Percentiles rank a stretch among this genome's conserved stretches.
Evolutionary conservation across 1,284 basidiomycete genomes (phyloP).

Genomic region (Boletus semigastroideus): DNA sequence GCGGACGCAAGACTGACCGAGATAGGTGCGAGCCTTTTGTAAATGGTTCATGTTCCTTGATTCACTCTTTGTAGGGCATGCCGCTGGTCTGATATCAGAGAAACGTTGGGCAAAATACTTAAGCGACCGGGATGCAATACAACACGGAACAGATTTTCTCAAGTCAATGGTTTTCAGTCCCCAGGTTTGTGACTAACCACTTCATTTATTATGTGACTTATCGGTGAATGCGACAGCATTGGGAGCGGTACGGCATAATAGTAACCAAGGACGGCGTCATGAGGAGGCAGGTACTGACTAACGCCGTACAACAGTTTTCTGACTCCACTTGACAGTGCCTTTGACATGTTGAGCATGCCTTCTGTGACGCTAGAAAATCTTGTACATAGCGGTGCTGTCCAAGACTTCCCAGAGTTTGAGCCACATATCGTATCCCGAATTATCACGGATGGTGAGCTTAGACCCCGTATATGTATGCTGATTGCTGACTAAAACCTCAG

Average conservation of each 20-base stretch:
- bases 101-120: slow-evolving; percentile 60
- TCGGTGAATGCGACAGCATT: slow-evolving; percentile 42
- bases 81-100: slow-evolving; percentile 61
- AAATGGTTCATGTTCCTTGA: background rate
- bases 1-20: slow-evolving; percentile 81
- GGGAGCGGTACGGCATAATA: slow-evolving; percentile 55
- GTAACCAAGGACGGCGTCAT: slow-evolving; percentile 60
- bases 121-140: slow-evolving; percentile 49
- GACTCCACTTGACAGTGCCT: slow-evolving; percentile 50
- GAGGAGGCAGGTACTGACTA: slow-evolving; percentile 47
- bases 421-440: slow-evolving; percentile 58
- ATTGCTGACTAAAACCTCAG: slow-evolving; percentile 12
- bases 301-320: background rate
- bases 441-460: slow-evolving; percentile 62
- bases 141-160: slow-evolving; percentile 50
- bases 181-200: slow-evolving; percentile 42
- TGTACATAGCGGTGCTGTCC: slow-evolving; percentile 42
- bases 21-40: slow-evolving; percentile 46
- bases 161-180: slow-evolving; percentile 53
- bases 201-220: background rate
- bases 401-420: slow-evolving; percentile 53
- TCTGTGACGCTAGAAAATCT: slow-evolving; percentile 51
- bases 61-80: slow-evolving; percentile 40
- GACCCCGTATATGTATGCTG: background rate
- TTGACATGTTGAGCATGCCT: slow-evolving; percentile 72